Percentiles rank a stretch among this genome's conserved stretches.
These are phyloP conservation scores for Tricholoma sp. DNA, from an alignment of 768 basidiomycete species.

Conservation along the genomic window DNA sequence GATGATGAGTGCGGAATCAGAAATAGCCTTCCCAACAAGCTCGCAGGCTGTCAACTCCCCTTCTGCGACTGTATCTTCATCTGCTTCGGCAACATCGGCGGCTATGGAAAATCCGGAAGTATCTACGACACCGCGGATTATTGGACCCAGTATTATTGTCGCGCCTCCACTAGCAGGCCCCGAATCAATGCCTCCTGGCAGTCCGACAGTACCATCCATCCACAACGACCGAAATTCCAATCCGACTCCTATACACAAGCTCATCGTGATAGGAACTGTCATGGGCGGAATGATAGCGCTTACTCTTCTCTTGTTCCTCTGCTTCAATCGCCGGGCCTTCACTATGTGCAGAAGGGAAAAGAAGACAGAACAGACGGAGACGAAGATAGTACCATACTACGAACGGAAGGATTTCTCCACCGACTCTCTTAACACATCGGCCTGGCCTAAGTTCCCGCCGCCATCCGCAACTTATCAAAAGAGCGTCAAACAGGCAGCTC, in stretches of 20 bases:
- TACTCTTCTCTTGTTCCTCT: constrained; percentile 10
- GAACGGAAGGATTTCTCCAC: constrained; percentile 7
- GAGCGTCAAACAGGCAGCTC: background rate
- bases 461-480: background rate
- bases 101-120: background rate
- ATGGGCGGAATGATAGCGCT: constrained; percentile 14
- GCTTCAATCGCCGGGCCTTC: constrained; percentile 8
- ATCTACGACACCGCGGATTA: background rate
- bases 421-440: constrained; percentile 1
- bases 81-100: constrained; percentile 2
- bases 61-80: background rate
- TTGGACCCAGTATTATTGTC: background rate
- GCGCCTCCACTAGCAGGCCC: background rate
- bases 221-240: background rate
- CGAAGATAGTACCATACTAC: constrained; percentile 4
- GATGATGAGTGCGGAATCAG: constrained; percentile 8
- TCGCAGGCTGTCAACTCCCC: background rate
- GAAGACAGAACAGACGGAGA: constrained; percentile 3
- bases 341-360: constrained; percentile 5
- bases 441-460: constrained; percentile 7
- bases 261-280: constrained; percentile 11
- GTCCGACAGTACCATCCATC: background rate
- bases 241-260: constrained; percentile 6
- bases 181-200: background rate
- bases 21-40: background rate